Base-by-base conservation (phyloP, 2,329 filamentous ascomycete genomes). In the Colletotrichum chlorophyti region DNA sequence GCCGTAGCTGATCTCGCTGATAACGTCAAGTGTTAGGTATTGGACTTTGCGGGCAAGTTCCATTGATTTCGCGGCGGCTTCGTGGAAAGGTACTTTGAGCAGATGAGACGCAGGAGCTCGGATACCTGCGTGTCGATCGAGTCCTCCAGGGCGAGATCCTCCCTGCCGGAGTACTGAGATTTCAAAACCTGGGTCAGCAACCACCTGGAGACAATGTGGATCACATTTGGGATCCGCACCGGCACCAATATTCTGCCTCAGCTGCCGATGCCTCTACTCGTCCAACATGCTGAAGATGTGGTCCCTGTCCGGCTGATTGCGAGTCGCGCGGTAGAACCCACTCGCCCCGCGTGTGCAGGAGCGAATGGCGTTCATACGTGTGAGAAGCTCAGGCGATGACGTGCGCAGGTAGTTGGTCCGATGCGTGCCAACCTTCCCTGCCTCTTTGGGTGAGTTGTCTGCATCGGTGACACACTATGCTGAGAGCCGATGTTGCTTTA, bases 11-110 rank as follows among this genome's bases (percentile, higher is more conserved):
- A 85, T 60, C 81, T 75, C 71, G 47, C 76, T 81, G 57, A 86
- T 81, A 10, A 83, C 79, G 61, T 85, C 83, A 2, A 85, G 69
- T 0, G 81, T 80, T 48, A 84, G 79, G 65, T 73, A 83, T 24
- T 81, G 77, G 0, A 79, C 68, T 54, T 79, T 79, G 12, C 69
- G 65, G 11, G 77, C 78, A 7, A 84, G 65, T 57, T 84, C 80
- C 65, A 83, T 74, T 0, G 69, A 72, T 4, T 63, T 64, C 6
- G 69, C 62, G 1, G 60, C 57, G 7, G 51, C 27, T 0, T 70
- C 63, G 63, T 70, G 0, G 74, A 76, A 1, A 76, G 62, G 50
- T 83, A 84, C 43, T 77, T 78, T 6, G 63, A 64, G 14, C 71
- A 69, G 14, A 85, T 70, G 4, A 85, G 74, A 1, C 69, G 40